These are phyloP conservation scores for Barbarea vulgaris DNA, from an alignment of 345 rosid species.

Conservation along the genomic window DNA sequence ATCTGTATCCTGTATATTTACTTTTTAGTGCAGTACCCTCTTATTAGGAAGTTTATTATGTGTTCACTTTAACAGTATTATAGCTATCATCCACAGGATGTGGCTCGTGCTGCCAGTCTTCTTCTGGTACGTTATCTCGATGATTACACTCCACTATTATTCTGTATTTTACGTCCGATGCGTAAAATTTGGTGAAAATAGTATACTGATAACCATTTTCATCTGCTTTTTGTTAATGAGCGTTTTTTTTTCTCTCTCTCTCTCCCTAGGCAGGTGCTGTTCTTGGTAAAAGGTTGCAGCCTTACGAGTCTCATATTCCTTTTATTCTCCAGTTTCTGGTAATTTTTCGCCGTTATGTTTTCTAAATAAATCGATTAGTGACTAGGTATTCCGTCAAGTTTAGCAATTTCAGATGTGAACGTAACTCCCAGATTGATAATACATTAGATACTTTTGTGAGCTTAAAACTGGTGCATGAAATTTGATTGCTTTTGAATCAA, in stretches of 20 bases:
- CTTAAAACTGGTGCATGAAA: conserved; percentile 20
- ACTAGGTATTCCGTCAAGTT: conserved; percentile 15
- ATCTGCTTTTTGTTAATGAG: conserved; percentile 22
- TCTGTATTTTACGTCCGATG: conserved; percentile 11
- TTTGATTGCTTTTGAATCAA: background rate
- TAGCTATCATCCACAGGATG: conserved; percentile 82
- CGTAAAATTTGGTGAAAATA: background rate
- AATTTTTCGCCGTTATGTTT: conserved; percentile 22
- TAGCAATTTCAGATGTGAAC: conserved; percentile 5
- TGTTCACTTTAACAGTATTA: conserved; percentile 52
- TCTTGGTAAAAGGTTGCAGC: conserved; percentile 77
- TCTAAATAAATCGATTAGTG: conserved; percentile 8
- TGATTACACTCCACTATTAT: background rate
- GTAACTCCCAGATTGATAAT: background rate
- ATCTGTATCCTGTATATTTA: conserved; percentile 70
- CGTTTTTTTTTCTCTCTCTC: background rate
- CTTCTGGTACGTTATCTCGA: conserved; percentile 56
- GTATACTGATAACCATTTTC: conserved; percentile 9
- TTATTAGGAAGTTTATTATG: conserved; percentile 5
- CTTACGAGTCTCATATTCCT: conserved; percentile 93
- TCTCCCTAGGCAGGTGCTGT: conserved; percentile 70
- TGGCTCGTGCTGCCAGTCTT: conserved; percentile 67
- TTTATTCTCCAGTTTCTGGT: conserved; percentile 94
- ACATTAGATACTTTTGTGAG: background rate
- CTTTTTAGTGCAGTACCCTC: background rate